A percentile compares a stretch with the other conserved stretches of the same genome.
Evolutionary conservation across 331 rosid species (phyloP).

Genomic region (Ulmus americana): DNA sequence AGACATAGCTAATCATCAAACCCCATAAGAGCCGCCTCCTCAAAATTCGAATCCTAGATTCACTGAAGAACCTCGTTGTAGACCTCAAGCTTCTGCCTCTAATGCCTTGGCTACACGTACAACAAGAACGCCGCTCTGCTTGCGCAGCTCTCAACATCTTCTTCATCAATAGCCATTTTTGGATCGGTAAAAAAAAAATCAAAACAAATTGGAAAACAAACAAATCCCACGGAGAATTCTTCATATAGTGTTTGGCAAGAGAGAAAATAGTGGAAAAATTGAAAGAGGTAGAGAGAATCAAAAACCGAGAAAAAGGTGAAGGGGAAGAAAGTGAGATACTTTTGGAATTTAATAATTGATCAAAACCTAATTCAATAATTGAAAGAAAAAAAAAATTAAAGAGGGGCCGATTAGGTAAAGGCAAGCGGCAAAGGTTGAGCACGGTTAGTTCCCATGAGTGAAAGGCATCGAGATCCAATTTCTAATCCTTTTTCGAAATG

Average conservation of each 20-base stretch:
- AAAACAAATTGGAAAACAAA: not conserved
- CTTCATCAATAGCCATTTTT: slow-evolving; percentile 67
- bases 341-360: too few species aligned
- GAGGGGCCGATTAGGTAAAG: too few species aligned
- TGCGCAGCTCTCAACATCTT: slow-evolving; percentile 87
- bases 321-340: slow-evolving; percentile 15
- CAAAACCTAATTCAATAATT: too few species aligned
- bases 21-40: slow-evolving; percentile 65
- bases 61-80: slow-evolving; percentile 86
- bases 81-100: slow-evolving; percentile 70
- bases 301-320: not conserved
- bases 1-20: slow-evolving; percentile 91
- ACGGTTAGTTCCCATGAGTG: too few species aligned
- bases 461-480: too few species aligned
- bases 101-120: slow-evolving; percentile 51
- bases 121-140: slow-evolving; percentile 56
- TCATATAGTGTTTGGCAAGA: not conserved
- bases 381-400: too few species aligned
- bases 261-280: not conserved
- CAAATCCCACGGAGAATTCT: not conserved
- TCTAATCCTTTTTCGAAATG: too few species aligned
- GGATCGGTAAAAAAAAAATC: not conserved
- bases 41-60: slow-evolving; percentile 56
- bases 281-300: slow-evolving; percentile 7
- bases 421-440: too few species aligned